Evolutionary conservation across 202 grass and related monocot species (phyloP), one percentile per base, ranked within the genome.

Genomic region (Zizania palustris): DNA sequence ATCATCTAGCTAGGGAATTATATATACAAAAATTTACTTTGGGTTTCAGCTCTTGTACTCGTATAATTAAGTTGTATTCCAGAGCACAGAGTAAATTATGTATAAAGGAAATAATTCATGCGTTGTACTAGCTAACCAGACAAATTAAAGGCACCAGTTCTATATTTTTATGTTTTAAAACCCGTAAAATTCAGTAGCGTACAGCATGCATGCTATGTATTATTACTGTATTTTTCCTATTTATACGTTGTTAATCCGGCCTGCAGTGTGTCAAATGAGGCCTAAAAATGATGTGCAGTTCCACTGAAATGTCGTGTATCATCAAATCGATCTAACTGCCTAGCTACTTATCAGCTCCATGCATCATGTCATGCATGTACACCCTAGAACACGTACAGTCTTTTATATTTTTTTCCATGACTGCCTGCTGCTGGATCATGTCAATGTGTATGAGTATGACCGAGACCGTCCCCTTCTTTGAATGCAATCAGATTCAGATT

Each of bases 331-430:
- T 62, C 63, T 71, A 75, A 75, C 65, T 84, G 81, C 76, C 76
- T 28, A 28, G 28, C 71, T 45, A 22, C 71, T 69, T 71, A n/a
- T n/a, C n/a, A n/a, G n/a, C n/a, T n/a, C n/a, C n/a, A n/a, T n/a
- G n/a, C n/a, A n/a, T n/a, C n/a, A n/a, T n/a, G n/a, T n/a, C 71
- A 71, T 85, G 53, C 67, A 55, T 78, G 54, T 54, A 71, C 67
- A 54, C 65, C 36, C 13, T 28, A 81, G 66, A 61, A 84, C 69
- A 20, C 19, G 8, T 54, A n/a, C 28, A 28, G n/a, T 22, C 16
- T 33, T 55, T 74, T 53, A 74, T 80, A 88, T 72, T 84, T 84
- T 84, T 84, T 28, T 28, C 28, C 81, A 84, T 88, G n/a, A n/a
- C n/a, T n/a, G n/a, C n/a, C n/a, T n/a, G 81, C 76, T 66, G 42